phyloP scores from a whole-genome alignment of 345 rosid species.

The Eutrema heterophyllum region DNA sequence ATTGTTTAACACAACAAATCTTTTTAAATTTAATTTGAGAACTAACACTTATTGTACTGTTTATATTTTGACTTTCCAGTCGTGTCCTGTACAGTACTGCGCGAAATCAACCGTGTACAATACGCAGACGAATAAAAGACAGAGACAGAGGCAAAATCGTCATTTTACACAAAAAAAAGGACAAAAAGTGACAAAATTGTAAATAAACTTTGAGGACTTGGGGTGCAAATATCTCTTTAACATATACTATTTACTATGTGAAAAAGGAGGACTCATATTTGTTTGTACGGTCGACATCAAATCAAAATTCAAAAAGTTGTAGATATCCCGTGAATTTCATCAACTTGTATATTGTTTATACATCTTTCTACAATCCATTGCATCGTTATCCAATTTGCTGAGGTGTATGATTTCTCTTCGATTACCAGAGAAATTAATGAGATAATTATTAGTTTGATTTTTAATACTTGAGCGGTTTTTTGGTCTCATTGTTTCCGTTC shows the following conservation, averaged over 20 bases:
- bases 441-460: neutral
- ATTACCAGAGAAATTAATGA: neutral
- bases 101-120: no score
- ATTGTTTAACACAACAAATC: neutral
- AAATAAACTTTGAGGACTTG: no score
- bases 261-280: neutral
- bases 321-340: neutral
- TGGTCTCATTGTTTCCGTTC: neutral
- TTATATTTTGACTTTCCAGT: no score
- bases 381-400: constrained; percentile 12
- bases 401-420: neutral
- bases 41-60: no score
- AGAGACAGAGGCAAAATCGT: no score
- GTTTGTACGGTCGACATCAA: neutral
- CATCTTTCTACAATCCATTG: neutral
- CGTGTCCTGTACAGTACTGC: no score
- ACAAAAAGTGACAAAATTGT: no score
- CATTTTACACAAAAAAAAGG: no score
- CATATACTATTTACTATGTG: neutral
- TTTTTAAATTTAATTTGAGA: no score
- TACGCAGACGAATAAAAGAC: no score
- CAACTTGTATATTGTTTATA: neutral
- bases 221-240: no score
- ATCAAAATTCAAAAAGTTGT: neutral
- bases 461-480: neutral